A percentile compares a stretch with the other conserved stretches of the same genome.
These are phyloP conservation scores for Penicillium paradoxum DNA, from an alignment of 495 filamentous ascomycete species.

Conservation along the genomic window DNA sequence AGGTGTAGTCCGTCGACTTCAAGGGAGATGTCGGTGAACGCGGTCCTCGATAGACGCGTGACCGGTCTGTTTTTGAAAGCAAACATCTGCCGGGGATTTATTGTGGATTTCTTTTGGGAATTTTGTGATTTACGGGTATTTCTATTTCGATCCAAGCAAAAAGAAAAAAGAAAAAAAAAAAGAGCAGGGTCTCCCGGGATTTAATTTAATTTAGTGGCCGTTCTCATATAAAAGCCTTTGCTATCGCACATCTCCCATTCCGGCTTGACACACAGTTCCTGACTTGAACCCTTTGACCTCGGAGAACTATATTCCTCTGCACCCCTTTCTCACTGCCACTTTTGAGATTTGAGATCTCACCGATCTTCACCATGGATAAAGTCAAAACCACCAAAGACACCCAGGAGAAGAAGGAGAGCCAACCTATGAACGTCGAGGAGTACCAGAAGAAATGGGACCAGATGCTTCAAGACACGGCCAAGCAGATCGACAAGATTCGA, in stretches of 20 bases:
- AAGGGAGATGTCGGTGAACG: constrained; percentile 23
- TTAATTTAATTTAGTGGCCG: background rate
- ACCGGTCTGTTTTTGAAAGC: constrained; percentile 15
- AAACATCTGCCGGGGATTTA: constrained; percentile 14
- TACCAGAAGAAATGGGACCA: constrained; percentile 25
- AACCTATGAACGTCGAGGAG: constrained; percentile 13
- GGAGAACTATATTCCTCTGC: background rate
- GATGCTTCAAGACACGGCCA: constrained; percentile 22
- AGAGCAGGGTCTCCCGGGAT: background rate
- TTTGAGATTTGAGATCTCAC: background rate
- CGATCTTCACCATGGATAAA: constrained; percentile 6
- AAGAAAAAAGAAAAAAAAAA: background rate
- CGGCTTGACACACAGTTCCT: background rate
- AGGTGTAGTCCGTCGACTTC: constrained; percentile 11
- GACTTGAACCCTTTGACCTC: background rate
- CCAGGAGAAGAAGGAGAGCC: background rate
- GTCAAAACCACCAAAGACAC: background rate
- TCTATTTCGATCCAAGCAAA: too few relatives aligned
- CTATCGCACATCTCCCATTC: background rate
- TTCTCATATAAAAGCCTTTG: constrained; percentile 12
- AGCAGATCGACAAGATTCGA: constrained; percentile 24
- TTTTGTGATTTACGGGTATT: too few relatives aligned
- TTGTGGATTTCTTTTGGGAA: background rate
- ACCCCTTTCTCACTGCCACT: background rate
- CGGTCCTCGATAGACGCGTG: constrained; percentile 8